Base-by-base conservation (phyloP, 805 yeast species). In the Lachancea lanzarotensis region DNA sequence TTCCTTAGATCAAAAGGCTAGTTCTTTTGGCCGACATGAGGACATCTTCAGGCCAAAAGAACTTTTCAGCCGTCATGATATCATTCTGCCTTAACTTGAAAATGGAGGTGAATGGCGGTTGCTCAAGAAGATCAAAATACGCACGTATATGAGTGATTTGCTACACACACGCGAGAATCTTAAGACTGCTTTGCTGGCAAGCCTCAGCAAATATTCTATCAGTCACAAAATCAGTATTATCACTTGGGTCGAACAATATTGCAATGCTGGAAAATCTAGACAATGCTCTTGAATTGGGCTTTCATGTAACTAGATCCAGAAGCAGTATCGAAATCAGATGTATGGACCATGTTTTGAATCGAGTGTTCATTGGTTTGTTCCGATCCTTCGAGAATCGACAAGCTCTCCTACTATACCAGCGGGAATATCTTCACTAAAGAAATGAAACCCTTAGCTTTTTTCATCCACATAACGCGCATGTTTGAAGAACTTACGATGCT, bases 1-100 rank as follows among this genome's bases (percentile, higher is more conserved):
- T 45, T 33, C 26, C 19, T 26, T 20, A 42, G 31, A 42, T 46
- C 27, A 40, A 37, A 42, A 48, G 40, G 38, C 35, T 42, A 17
- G 2, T 39, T 26, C 39, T 32, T 45, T 27, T 25, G 20, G 17
- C 40, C n/a, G 36, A 33, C 19, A 33, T 33, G 20, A 27, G 49
- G 52, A 26, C 52, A 9, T 46, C 49, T 35, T 43, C 45, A 13
- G 25, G 31, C 37, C 45, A 46, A 38, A 43, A n/a, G 35, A 39
- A 47, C 36, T 48, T 29, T 27, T 35, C 43, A 26, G 49, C 47
- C n/a, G 46, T 46, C 12, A 25, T 43, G 42, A 41, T 46, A 10
- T 43, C 49, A 8, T 48, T 46, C 31, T 45, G 47, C 45, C 52
- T 47, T n/a, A 40, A 46, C 43, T 15, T 48, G 33, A 40, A 33